Evolutionary conservation across 331 rosid species (phyloP).

Genomic region (Cydonia oblonga): DNA sequence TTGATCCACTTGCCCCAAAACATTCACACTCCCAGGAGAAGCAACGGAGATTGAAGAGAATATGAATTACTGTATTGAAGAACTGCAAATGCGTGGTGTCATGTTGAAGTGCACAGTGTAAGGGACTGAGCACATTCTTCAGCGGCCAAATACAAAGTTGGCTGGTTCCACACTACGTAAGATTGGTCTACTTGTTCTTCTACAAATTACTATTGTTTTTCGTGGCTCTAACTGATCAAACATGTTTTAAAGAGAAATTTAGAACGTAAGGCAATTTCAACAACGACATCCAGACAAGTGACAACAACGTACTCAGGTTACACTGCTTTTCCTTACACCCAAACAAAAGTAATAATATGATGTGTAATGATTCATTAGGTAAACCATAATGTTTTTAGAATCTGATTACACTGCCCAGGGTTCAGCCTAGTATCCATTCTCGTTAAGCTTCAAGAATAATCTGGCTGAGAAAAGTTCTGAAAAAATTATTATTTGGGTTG

Average conservation of each 20-base stretch:
- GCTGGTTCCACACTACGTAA: neutral
- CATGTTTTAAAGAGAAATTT: neutral
- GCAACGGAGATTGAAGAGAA: neutral
- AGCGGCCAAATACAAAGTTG: neutral
- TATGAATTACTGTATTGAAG: neutral
- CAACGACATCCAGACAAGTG: neutral
- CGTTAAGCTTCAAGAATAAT: neutral
- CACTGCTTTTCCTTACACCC: neutral
- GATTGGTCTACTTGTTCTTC: neutral
- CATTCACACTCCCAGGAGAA: no score
- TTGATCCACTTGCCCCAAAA: neutral
- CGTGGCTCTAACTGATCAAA: neutral
- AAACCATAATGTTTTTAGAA: neutral
- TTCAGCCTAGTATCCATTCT: neutral
- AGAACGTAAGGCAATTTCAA: neutral
- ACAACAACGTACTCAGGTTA: neutral
- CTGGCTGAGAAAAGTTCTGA: neutral
- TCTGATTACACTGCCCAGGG: neutral
- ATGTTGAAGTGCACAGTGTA: neutral
- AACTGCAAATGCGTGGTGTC: neutral
- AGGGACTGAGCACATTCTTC: neutral
- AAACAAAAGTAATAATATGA: neutral
- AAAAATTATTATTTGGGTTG: neutral
- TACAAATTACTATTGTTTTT: neutral
- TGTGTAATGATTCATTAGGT: neutral